Base-by-base conservation (phyloP, 371 early-diverging fungal genomes). In the Mucor plumbeus region DNA sequence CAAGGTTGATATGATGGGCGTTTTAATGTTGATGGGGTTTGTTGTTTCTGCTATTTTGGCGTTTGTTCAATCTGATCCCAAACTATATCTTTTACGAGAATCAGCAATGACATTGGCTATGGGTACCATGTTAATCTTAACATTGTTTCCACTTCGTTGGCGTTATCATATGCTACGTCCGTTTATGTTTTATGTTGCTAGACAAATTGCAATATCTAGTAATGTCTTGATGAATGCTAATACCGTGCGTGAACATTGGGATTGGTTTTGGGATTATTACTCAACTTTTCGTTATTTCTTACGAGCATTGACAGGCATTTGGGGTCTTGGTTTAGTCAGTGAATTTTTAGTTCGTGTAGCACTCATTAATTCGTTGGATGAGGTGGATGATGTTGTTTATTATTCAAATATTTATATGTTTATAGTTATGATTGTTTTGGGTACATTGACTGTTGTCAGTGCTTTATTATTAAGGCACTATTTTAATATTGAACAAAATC, bases 21-120 rank as follows among this genome's bases (percentile, higher is more conserved):
- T 81, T 10, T 56, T 85, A 58, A 80, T 80, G 73, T 43, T 85
- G n/a, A 39, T 83, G 38, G 79, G 77, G 14, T 83, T 85, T 67
- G 76, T 72, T 31, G 70, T 79, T 11, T 85, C 85, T 5, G 81
- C 75, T 11, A 35, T 85, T 13, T 59, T 85, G 19, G 83, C 85
- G 5, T 68, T 79, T 59, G 68, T 81, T 8, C 79, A 81, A 62
- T 75, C 81, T 8, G 80, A 85, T 59, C 81, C 85, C 9, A 79
- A 80, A 43, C 70, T 85, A 6, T 79, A 79, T 61, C 69, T 85
- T 9, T 65, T 85, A 36, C 70, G 85, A 63, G 85, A 85, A 63
- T 81, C 82, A 1, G 74, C 82, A 56, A 79, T 83, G 73, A 85
- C 85, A 0, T 66, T 74, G 7, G 81, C 81, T 26, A 75, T 81